These are phyloP conservation scores for Diaporthe capsici DNA, from an alignment of 2,329 filamentous ascomycete genomes.

Conservation along the genomic window DNA sequence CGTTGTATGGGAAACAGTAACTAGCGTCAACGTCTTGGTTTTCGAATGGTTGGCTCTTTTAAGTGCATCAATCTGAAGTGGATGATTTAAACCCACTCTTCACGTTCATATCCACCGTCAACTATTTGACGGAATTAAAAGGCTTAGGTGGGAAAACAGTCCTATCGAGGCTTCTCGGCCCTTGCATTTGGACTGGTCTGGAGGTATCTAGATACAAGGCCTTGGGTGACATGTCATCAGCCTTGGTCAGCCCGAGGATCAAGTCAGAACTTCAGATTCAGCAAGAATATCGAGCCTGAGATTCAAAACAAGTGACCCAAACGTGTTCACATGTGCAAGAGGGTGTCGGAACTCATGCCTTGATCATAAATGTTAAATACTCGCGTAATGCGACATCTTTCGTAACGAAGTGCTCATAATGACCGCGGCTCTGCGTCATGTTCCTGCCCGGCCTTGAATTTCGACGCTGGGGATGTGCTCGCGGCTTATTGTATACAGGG, in stretches of 20 bases:
- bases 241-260: not conserved
- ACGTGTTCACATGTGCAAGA: not conserved
- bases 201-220: not conserved
- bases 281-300: no score
- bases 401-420: not conserved
- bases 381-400: not conserved
- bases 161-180: not conserved
- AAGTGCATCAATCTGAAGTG: not conserved
- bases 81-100: not conserved
- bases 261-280: not conserved
- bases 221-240: not conserved
- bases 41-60: not conserved
- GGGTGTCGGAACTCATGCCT: not conserved
- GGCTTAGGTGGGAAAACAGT: no score
- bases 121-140: not conserved
- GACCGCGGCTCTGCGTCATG: not conserved
- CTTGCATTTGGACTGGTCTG: not conserved
- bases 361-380: not conserved
- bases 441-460: no score
- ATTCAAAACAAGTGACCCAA: no score
- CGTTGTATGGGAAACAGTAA: no score
- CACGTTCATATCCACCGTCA: not conserved
- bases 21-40: no score
- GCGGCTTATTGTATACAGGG: not conserved
- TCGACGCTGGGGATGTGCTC: no score